These are phyloP conservation scores for Debaryomyces coudertii DNA, from an alignment of 1,139 yeast species.

Conservation along the genomic window DNA sequence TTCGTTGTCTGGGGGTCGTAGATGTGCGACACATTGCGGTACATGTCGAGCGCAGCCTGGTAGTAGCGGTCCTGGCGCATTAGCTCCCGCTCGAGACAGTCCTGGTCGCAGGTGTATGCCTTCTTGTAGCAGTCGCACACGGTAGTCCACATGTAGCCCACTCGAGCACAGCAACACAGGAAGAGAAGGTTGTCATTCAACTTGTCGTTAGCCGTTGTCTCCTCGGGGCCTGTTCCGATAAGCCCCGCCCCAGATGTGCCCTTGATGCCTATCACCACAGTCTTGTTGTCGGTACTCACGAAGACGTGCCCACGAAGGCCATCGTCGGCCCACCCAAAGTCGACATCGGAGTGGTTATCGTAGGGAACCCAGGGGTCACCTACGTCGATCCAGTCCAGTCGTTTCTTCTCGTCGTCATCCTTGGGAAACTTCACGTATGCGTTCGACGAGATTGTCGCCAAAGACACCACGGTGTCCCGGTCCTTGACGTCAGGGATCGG, in stretches of 20 bases:
- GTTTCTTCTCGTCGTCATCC: conserved; percentile 56
- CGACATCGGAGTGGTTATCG: conserved; percentile 34
- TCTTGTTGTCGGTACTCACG: conserved; percentile 61
- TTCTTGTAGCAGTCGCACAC: conserved; percentile 92
- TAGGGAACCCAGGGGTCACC: conserved; percentile 60
- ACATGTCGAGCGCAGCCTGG: conserved; percentile 77
- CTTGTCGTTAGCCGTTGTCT: conserved; percentile 80
- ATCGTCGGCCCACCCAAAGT: conserved; percentile 83
- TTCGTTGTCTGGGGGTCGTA: conserved; percentile 67
- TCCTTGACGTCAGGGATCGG: conserved; percentile 76
- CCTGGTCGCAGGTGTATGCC: conserved; percentile 87
- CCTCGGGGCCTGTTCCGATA: conserved; percentile 73
- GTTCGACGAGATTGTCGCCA: conserved; percentile 88
- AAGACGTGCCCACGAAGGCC: conserved; percentile 94
- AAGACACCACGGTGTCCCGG: conserved; percentile 66
- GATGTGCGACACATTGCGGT: conserved; percentile 64
- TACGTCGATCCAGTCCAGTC: conserved; percentile 83
- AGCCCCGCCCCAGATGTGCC: conserved; percentile 91
- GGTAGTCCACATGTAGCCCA: conserved; percentile 89
- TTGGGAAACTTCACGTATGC: conserved; percentile 83
- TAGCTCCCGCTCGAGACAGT: conserved; percentile 79
- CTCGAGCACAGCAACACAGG: conserved; percentile 95
- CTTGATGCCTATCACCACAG: conserved; percentile 81
- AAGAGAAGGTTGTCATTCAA: conserved; percentile 84
- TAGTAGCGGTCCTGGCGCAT: conserved; percentile 79